phyloP scores from a whole-genome alignment of 2,329 filamentous ascomycete species.

The Hypoxylon sp. region DNA sequence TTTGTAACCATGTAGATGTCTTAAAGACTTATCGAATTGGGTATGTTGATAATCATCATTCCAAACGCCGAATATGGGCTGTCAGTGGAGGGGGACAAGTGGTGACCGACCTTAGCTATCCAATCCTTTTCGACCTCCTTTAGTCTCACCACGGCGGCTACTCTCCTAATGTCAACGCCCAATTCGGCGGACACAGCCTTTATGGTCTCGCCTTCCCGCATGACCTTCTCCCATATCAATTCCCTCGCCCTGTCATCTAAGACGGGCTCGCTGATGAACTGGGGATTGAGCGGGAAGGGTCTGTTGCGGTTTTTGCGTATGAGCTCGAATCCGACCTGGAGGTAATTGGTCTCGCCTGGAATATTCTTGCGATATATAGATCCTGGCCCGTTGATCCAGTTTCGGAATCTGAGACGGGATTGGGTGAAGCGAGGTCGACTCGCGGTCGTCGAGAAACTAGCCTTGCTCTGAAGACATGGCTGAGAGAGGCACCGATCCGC shows the following conservation, averaged over 20 bases:
- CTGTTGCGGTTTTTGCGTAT: conserved; percentile 2
- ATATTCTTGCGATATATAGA: conserved; percentile 22
- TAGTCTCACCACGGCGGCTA: conserved; percentile 86
- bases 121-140: conserved; percentile 88
- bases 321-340: conserved; percentile 9
- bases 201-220: conserved; percentile 73
- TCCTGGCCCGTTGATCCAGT: conserved; percentile 39
- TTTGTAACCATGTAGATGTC: conserved; percentile 92
- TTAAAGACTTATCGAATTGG: conserved; percentile 99
- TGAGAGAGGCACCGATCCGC: conserved; percentile 10
- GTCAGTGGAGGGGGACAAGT: neutral
- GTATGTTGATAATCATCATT: conserved; percentile 72
- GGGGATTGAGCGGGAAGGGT: conserved; percentile 80
- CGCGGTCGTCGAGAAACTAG: conserved; percentile 48
- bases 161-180: conserved; percentile 82
- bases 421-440: conserved; percentile 42
- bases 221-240: conserved; percentile 77
- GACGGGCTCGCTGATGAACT: conserved; percentile 78
- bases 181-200: conserved; percentile 82
- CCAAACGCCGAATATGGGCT: conserved; percentile 37
- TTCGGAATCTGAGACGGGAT: conserved; percentile 41
- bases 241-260: conserved; percentile 79
- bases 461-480: conserved; percentile 31
- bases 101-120: conserved; percentile 76
- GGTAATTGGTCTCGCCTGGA: conserved; percentile 36